Evolutionary conservation across 176 grass and related monocot genomes (phyloP), one percentile per base, ranked within the genome.

Genomic region (Eleusine coracana): DNA sequence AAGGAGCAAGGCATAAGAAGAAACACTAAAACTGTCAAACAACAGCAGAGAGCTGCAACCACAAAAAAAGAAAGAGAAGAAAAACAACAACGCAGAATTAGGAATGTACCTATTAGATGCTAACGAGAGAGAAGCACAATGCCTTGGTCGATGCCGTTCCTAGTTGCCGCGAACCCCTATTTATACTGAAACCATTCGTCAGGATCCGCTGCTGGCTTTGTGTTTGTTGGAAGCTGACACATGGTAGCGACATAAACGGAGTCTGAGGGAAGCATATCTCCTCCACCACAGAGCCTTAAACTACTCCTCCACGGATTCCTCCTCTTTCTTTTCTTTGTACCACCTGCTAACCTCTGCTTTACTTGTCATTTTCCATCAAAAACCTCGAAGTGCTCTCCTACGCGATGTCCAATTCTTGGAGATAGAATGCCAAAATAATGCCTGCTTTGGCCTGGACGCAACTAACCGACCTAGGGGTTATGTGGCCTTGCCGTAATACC

Each of bases 211-310:
- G 66, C 5, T 18, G 18, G 44, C 58, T 82, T 70, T n/a, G 42
- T 46, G 48, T 71, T 41, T 41, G 54, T 75, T 87, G 89, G 84
- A 80, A 52, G 85, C 69, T 79, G 87, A 83, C 86, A 86, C 56
- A 65, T 63, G 73, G 56, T n/a, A 25, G 71, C 29, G 76, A 75
- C 73, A n/a, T 23, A 13, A 3, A 14, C 65, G 41, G 15, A 7
- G 56, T 66, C 61, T 59, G 14, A 58, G 71, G 68, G 16, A 56
- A 56, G 59, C 61, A 56, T 21, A 29, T 76, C n/a, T 66, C 84
- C 51, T 42, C 73, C 73, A 69, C 50, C 60, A 77, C 56, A 76
- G 7, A 69, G 59, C 78, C 29, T 51, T 61, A 82, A 86, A 82
- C 27, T 52, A 82, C 75, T 42, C 23, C 75, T 31, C 23, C 39